These are phyloP conservation scores for Tetrastigma voinierianum DNA, from an alignment of 164 flowering plant genomes.

Conservation along the genomic window DNA sequence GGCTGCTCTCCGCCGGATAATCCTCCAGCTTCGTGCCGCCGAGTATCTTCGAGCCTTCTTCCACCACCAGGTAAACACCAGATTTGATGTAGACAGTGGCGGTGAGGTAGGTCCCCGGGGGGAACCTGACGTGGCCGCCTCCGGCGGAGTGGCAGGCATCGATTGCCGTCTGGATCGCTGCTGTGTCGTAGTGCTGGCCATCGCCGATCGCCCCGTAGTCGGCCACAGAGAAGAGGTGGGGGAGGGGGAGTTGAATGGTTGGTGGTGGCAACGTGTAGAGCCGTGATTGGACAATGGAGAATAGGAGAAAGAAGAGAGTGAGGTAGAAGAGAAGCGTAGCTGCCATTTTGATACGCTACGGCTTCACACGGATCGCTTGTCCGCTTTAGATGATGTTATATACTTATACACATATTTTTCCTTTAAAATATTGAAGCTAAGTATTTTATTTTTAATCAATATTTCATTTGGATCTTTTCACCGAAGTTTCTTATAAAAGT, in stretches of 20 bases:
- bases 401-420: too few species aligned
- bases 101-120: slow-evolving; percentile 67
- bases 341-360: background rate
- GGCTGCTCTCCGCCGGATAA: slow-evolving; percentile 50
- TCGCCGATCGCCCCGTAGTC: slow-evolving; percentile 88
- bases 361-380: too few species aligned
- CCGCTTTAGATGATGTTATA: too few species aligned
- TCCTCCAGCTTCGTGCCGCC: slow-evolving; percentile 63
- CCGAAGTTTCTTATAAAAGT: too few species aligned
- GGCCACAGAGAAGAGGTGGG: slow-evolving; percentile 46
- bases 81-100: slow-evolving; percentile 69
- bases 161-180: slow-evolving; percentile 75
- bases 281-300: slow-evolving; percentile 32
- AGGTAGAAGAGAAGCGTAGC: slow-evolving; percentile 7
- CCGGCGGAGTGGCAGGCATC: slow-evolving; percentile 52
- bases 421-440: too few species aligned
- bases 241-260: slow-evolving; percentile 13
- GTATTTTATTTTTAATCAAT: too few species aligned
- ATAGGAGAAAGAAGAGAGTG: slow-evolving; percentile 13
- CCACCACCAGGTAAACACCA: slow-evolving; percentile 53
- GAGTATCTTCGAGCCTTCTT: slow-evolving; percentile 48
- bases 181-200: slow-evolving; percentile 73
- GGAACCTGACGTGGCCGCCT: slow-evolving; percentile 60
- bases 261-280: slow-evolving; percentile 27
- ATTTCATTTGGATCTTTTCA: too few species aligned